phyloP scores from a whole-genome alignment of 106 monocot genomes.

The Dioscorea zingiberensis region DNA sequence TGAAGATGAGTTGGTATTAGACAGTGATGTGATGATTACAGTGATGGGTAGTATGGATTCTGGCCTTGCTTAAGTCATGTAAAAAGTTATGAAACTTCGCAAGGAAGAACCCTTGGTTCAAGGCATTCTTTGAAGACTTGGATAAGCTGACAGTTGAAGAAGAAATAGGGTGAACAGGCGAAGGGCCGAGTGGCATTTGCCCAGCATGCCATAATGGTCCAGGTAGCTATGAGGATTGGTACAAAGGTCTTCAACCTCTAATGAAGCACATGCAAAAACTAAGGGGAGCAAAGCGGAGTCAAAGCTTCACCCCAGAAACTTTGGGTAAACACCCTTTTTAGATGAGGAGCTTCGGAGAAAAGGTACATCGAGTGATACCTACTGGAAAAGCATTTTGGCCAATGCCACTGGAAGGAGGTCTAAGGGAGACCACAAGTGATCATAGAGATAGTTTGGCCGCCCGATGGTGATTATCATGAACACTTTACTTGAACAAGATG shows the following conservation, averaged over 20 bases:
- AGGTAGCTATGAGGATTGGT: slow-evolving; percentile 98
- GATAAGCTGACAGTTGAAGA: slow-evolving; percentile 46
- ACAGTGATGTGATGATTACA: slow-evolving; percentile 57
- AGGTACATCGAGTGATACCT: slow-evolving; percentile 55
- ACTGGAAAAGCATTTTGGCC: slow-evolving; percentile 82
- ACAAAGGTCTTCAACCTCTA: slow-evolving; percentile 80
- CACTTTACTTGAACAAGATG: slow-evolving; percentile 69
- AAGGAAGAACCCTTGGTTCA: slow-evolving; percentile 77
- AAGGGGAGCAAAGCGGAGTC: slow-evolving; percentile 64
- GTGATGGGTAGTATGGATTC: slow-evolving; percentile 93
- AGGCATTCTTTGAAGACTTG: slow-evolving; percentile 59
- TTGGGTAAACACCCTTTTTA: slow-evolving; percentile 60
- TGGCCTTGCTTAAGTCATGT: slow-evolving; percentile 68
- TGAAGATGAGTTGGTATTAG: slow-evolving; percentile 37
- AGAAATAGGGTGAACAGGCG: slow-evolving; percentile 57
- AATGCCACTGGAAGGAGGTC: slow-evolving; percentile 91
- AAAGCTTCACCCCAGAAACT: slow-evolving; percentile 72
- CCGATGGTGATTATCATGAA: slow-evolving; percentile 94
- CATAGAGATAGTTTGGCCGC: slow-evolving; percentile 94
- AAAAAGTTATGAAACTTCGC: slow-evolving; percentile 66
- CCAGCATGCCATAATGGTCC: slow-evolving; percentile 85
- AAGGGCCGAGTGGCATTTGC: slow-evolving; percentile 96
- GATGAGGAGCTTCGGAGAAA: slow-evolving; percentile 77
- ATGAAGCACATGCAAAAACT: slow-evolving; percentile 87
- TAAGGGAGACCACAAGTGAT: slow-evolving; percentile 52